Evolutionary conservation across 1,284 basidiomycete species (phyloP).

Genomic region (Irpex rosettiformis): DNA sequence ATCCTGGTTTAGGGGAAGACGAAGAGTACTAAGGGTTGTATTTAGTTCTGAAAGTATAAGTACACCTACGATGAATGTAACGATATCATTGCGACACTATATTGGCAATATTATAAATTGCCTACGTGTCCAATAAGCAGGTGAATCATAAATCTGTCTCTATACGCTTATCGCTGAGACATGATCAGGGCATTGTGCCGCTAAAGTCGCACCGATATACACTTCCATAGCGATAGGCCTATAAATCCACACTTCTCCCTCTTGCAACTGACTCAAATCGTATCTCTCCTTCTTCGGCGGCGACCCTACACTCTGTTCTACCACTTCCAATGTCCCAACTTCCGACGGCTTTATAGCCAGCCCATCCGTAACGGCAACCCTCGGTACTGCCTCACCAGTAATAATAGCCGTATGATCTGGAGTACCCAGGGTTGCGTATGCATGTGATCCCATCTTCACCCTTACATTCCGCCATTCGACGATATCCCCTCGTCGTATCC

Average conservation of each 20-base stretch:
- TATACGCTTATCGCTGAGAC: neutral
- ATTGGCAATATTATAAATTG: neutral
- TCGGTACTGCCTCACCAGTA: constrained; percentile 28
- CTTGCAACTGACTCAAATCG: constrained; percentile 28
- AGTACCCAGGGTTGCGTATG: constrained; percentile 25
- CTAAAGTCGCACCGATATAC: constrained; percentile 30
- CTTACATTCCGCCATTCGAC: constrained; percentile 47
- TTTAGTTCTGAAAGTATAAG: neutral
- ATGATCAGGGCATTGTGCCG: constrained; percentile 20
- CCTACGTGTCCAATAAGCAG: neutral
- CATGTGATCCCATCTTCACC: constrained; percentile 27
- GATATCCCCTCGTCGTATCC: constrained; percentile 52
- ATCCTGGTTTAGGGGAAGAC: constrained; percentile 20
- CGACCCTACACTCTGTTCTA: constrained; percentile 32
- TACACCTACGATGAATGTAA: too few relatives aligned
- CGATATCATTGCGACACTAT: too few relatives aligned
- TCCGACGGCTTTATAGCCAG: constrained; percentile 23
- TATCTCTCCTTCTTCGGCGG: constrained; percentile 30
- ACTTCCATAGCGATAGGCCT: constrained; percentile 33
- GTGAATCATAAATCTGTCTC: neutral
- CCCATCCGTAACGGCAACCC: constrained; percentile 23
- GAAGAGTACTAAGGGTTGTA: constrained; percentile 3
- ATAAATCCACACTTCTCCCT: constrained; percentile 40
- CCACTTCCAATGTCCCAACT: constrained; percentile 32
- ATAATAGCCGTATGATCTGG: constrained; percentile 38